Base-by-base conservation (phyloP, 2,329 filamentous ascomycete species). In the Penicillium occitanis region DNA sequence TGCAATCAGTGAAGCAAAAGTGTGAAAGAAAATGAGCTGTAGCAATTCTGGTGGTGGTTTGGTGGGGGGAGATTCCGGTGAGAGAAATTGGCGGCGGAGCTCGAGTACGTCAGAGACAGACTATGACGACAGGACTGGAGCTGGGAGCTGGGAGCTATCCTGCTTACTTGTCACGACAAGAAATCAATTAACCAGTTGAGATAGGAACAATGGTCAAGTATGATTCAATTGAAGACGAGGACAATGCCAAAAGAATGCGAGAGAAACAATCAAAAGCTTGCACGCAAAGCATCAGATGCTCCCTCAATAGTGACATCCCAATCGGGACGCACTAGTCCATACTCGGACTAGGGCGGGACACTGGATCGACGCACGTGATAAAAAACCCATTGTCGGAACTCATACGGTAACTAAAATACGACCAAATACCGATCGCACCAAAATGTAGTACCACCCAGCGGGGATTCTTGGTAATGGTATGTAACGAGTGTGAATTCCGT, bases 61-160 rank as follows among this genome's bases (percentile, higher is more conserved):
- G 73, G 70, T 70, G 72, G 66, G 60, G 65, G 64, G 46, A 59
- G 64, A 69, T 76, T 75, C 74, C 75, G 76, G 75, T 77, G 76
- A 78, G 76, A 75, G 71, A 78, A 78, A 77, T 72, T 72, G 72
- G 73, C 63, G 67, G 67, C 64, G 64, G 63, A 58, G 61, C 63
- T 59, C 61, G 22, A 25, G 57, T 67, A 67, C 66, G 66, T 67
- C 66, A 67, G 46, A 53, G 60, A 63, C 30, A n/a, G 55, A 59
- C 40, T 65, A 65, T 65, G 63, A 65, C 63, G 63, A 60, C 63
- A 65, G 40, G 14, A 46, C 57, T 46, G 40, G 30, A 59, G 37
- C 19, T 40, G 57, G 11, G 8, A 35, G 46, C 57, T 44, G 17
- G 19, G 50, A 51, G 48, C 48, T 60, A 37, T 22, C 53, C 3